Conservation (phyloP, 2,329 filamentous ascomycete species). For the Coniochaeta sp. region DNA sequence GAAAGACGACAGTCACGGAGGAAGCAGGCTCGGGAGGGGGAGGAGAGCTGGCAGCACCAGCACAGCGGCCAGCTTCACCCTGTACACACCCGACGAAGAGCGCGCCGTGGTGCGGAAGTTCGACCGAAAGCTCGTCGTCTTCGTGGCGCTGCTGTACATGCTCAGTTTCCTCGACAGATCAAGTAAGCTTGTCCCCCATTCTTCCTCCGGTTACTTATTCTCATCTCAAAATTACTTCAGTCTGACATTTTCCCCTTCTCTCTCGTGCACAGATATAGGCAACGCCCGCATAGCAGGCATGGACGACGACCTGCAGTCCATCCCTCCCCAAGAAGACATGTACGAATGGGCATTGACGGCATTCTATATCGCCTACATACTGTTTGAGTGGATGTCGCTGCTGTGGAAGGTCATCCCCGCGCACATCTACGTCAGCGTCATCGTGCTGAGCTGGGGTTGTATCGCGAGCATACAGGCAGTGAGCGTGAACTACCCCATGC, state of each 20-base stretch:
- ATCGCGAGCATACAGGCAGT: constrained; percentile 66
- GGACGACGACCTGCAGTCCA: constrained; percentile 50
- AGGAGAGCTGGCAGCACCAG: constrained; percentile 9
- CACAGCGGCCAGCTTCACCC: constrained; percentile 16
- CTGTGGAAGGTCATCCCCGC: constrained; percentile 54
- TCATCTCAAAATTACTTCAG: too few relatives aligned
- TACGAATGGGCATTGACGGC: constrained; percentile 55
- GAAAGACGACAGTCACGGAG: constrained; percentile 5
- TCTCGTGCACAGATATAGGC: constrained; percentile 41
- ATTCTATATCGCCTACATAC: constrained; percentile 57
- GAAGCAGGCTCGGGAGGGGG: background rate
- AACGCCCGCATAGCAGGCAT: constrained; percentile 58
- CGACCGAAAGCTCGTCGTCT: constrained; percentile 69
- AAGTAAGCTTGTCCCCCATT: constrained; percentile 41
- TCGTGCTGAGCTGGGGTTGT: constrained; percentile 74
- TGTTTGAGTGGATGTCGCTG: constrained; percentile 58
- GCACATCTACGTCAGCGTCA: constrained; percentile 48
- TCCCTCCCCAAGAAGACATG: constrained; percentile 34
- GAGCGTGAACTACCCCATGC: constrained; percentile 53
- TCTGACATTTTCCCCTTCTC: too few relatives aligned
- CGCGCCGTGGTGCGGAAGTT: constrained; percentile 62
- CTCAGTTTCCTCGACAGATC: constrained; percentile 80
- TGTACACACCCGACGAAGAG: constrained; percentile 63
- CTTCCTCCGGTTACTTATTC: background rate
- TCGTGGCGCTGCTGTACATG: constrained; percentile 77